Conservation (phyloP, 345 rosid genomes). For the Aquilaria sinensis region DNA sequence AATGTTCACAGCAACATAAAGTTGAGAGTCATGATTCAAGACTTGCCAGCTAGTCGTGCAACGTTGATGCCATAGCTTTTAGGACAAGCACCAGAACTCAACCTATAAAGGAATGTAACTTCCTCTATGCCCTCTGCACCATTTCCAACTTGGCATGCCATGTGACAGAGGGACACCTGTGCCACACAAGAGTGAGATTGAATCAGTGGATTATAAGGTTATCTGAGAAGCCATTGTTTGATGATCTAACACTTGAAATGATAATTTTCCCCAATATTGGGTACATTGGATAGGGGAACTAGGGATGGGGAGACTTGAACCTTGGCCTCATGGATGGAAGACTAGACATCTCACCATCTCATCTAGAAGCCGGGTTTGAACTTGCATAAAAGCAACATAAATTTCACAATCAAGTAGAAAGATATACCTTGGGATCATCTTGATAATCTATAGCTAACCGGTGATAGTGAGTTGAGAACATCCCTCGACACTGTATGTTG, state of each 20-base stretch:
- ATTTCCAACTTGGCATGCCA: slow-evolving; percentile 86
- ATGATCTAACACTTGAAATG: too few relatives aligned
- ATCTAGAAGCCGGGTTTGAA: too few relatives aligned
- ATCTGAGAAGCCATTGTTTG: not conserved
- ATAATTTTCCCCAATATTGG: too few relatives aligned
- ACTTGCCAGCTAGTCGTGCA: slow-evolving; percentile 89
- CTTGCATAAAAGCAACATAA: not conserved
- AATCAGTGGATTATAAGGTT: not conserved
- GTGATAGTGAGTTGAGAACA: slow-evolving; percentile 97
- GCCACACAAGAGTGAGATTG: slow-evolving; percentile 6
- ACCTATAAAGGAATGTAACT: slow-evolving; percentile 82
- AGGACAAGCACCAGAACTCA: slow-evolving; percentile 84
- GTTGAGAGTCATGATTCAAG: slow-evolving; percentile 1
- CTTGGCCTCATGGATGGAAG: too few relatives aligned
- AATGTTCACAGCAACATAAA: not conserved
- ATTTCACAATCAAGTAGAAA: slow-evolving; percentile 3
- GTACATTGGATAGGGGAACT: too few relatives aligned
- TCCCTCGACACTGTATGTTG: slow-evolving; percentile 77
- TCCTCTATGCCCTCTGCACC: slow-evolving; percentile 63
- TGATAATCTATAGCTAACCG: slow-evolving; percentile 71
- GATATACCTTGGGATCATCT: slow-evolving; percentile 50
- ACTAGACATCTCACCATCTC: too few relatives aligned
- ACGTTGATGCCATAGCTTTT: slow-evolving; percentile 97
- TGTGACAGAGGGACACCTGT: slow-evolving; percentile 88
- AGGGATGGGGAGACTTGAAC: too few relatives aligned